phyloP scores from a whole-genome alignment of 495 filamentous ascomycete species.

The Thozetella sp. region DNA sequence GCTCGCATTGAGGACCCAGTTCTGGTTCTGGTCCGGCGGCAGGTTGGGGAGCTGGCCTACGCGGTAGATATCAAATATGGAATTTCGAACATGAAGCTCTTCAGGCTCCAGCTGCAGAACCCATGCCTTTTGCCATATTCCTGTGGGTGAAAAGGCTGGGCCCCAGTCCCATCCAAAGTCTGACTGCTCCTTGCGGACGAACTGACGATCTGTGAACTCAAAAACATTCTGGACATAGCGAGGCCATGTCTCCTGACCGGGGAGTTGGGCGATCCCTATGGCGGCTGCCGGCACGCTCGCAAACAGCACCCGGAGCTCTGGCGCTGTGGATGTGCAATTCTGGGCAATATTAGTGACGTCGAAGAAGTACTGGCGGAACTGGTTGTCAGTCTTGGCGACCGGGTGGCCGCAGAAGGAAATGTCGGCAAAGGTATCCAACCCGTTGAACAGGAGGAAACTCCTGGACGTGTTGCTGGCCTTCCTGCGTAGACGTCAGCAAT shows the following conservation, averaged over 20 bases:
- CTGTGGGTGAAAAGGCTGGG: slow-evolving; percentile 65
- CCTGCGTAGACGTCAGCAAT: slow-evolving; percentile 12
- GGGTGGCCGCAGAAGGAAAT: slow-evolving; percentile 60
- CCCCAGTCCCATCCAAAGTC: slow-evolving; percentile 79
- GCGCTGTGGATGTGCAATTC: slow-evolving; percentile 31
- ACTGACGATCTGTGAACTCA: slow-evolving; percentile 60
- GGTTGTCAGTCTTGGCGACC: slow-evolving; percentile 69
- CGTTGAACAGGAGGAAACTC: slow-evolving; percentile 64
- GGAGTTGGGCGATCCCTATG: slow-evolving; percentile 52
- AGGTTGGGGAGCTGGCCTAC: slow-evolving; percentile 62
- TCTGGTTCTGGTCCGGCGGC: slow-evolving; percentile 58
- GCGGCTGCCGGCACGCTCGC: slow-evolving; percentile 14
- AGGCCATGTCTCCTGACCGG: slow-evolving; percentile 57
- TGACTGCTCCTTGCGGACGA: slow-evolving; percentile 69
- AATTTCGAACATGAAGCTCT: slow-evolving; percentile 57
- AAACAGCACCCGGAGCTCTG: slow-evolving; percentile 58
- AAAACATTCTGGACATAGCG: slow-evolving; percentile 43
- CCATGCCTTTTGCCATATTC: slow-evolving; percentile 67
- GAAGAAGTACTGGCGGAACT: slow-evolving; percentile 74
- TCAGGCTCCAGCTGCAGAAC: slow-evolving; percentile 52
- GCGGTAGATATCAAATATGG: slow-evolving; percentile 62
- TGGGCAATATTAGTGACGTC: slow-evolving; percentile 56
- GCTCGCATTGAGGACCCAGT: slow-evolving; percentile 73
- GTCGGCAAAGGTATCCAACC: slow-evolving; percentile 67
- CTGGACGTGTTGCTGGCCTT: slow-evolving; percentile 10